phyloP scores from a whole-genome alignment of 1,284 basidiomycete genomes.

The Papiliotrema terrestris region DNA sequence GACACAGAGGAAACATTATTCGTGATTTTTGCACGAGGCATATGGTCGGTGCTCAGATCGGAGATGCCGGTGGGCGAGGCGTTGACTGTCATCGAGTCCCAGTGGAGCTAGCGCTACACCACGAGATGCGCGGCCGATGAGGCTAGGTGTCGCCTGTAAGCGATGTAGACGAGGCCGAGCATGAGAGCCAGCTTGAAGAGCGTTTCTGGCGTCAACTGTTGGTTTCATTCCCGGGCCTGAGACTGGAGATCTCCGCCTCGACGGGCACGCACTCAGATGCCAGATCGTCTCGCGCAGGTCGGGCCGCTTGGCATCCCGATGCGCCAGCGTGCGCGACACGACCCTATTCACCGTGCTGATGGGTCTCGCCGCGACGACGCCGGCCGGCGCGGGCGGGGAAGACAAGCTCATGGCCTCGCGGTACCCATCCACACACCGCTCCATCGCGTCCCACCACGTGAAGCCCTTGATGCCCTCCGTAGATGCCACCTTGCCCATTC shows the following conservation, averaged over 20 bases:
- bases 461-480: constrained; percentile 49
- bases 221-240: too few relatives aligned
- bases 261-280: constrained; percentile 24
- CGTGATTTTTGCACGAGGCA: too few relatives aligned
- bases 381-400: constrained; percentile 1
- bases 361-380: neutral
- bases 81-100: too few relatives aligned
- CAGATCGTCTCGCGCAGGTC: constrained; percentile 21
- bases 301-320: constrained; percentile 7
- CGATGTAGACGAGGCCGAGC: neutral
- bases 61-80: too few relatives aligned
- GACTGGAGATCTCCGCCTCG: neutral
- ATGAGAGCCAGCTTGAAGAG: neutral
- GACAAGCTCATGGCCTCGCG: constrained; percentile 46
- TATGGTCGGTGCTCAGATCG: too few relatives aligned
- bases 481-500: constrained; percentile 50
- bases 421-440: constrained; percentile 55
- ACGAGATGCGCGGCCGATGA: too few relatives aligned
- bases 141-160: neutral
- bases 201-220: neutral
- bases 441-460: constrained; percentile 58
- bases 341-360: constrained; percentile 26
- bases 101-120: too few relatives aligned
- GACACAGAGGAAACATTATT: too few relatives aligned
- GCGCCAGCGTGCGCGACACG: constrained; percentile 18